Percentiles rank a stretch among this genome's conserved stretches.
Evolutionary conservation across 768 basidiomycete species (phyloP).

Genomic region (Phylloporus arenicola): DNA sequence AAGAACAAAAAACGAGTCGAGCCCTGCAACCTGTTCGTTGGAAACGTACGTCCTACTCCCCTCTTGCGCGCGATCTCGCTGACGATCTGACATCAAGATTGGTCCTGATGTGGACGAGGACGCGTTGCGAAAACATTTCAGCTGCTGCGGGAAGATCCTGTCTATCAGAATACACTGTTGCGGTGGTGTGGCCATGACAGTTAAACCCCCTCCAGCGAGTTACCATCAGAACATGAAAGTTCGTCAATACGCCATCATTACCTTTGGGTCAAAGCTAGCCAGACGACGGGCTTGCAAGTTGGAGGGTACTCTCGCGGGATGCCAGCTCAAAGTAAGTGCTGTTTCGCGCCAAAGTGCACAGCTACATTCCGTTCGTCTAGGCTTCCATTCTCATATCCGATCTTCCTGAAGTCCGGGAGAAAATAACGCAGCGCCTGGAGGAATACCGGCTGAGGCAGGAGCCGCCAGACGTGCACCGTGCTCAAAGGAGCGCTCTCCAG

Average conservation of each 20-base stretch:
- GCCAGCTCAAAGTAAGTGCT: slow-evolving; percentile 38
- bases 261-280: slow-evolving; percentile 36
- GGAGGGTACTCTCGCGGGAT: slow-evolving; percentile 36
- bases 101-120: slow-evolving; percentile 27
- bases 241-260: slow-evolving; percentile 48
- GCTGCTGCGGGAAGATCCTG: slow-evolving; percentile 20
- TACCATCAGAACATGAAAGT: slow-evolving; percentile 35
- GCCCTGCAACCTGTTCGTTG: slow-evolving; percentile 45
- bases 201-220: slow-evolving; percentile 17
- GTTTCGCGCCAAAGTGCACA: not conserved
- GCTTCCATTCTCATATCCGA: slow-evolving; percentile 26
- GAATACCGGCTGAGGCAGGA: slow-evolving; percentile 18
- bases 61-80: not conserved
- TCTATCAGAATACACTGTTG: slow-evolving; percentile 27
- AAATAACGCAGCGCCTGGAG: slow-evolving; percentile 22
- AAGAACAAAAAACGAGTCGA: slow-evolving; percentile 7
- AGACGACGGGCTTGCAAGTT: slow-evolving; percentile 39
- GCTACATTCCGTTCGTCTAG: slow-evolving; percentile 10
- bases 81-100: slow-evolving; percentile 23
- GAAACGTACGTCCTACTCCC: slow-evolving; percentile 46
- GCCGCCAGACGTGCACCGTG: slow-evolving; percentile 17
- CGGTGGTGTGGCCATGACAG: slow-evolving; percentile 28
- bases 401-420: slow-evolving; percentile 31
- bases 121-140: slow-evolving; percentile 19
- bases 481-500: slow-evolving; percentile 21